Percentiles rank a stretch among this genome's conserved stretches.
phyloP scores from a whole-genome alignment of 352 stramenopile species.

The Hyaloperonospora arabidopsidis region DNA sequence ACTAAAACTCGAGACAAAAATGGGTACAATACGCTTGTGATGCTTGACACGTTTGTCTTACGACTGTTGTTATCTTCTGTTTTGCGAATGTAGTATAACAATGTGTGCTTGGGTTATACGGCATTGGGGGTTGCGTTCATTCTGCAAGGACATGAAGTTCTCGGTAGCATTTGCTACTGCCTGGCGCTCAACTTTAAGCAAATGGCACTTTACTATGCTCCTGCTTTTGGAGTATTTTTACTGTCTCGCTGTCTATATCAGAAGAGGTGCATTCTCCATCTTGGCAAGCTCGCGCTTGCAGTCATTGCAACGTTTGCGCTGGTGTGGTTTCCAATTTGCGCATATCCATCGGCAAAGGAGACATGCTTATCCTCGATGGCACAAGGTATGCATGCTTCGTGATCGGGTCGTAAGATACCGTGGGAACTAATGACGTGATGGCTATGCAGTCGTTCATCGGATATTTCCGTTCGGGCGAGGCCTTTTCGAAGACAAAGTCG shows the following conservation, averaged over 20 bases:
- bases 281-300: slow-evolving; percentile 70
- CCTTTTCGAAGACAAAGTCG: slow-evolving; percentile 97
- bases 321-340: slow-evolving; percentile 89
- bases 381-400: slow-evolving; percentile 40
- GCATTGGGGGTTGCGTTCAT: slow-evolving; percentile 64
- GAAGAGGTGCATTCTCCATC: slow-evolving; percentile 37
- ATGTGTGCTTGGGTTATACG: slow-evolving; percentile 92
- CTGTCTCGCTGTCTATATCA: slow-evolving; percentile 82
- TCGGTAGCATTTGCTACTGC: slow-evolving; percentile 84
- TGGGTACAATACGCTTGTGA: not conserved
- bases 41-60: not conserved
- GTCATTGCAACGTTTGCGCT: slow-evolving; percentile 86
- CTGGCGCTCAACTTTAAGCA: slow-evolving; percentile 98
- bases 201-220: slow-evolving; percentile 98
- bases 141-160: slow-evolving; percentile 63
- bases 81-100: slow-evolving; percentile 87
- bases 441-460: slow-evolving; percentile 76
- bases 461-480: slow-evolving; percentile 94
- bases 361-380: slow-evolving; percentile 50
- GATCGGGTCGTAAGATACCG: not conserved
- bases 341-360: slow-evolving; percentile 31
- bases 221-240: slow-evolving; percentile 90
- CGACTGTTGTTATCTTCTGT: not conserved
- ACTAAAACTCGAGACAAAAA: not conserved
- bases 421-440: slow-evolving; percentile 1